Percentiles rank a stretch among this genome's conserved stretches.
phyloP scores from a whole-genome alignment of 495 filamentous ascomycete species.

The Talaromyces proteolyticus region DNA sequence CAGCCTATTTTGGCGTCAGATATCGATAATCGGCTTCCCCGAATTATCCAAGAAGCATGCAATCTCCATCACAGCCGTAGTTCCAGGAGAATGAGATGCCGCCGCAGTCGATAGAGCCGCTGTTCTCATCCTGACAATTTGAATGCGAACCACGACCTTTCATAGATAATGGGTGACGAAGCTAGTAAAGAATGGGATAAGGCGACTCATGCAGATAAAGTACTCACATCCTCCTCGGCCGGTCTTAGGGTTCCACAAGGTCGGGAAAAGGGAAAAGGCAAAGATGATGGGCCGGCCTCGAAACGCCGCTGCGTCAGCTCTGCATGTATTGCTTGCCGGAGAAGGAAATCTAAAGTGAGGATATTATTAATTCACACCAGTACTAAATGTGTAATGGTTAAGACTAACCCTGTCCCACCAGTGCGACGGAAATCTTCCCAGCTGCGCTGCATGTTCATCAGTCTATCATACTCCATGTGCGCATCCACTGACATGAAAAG shows the following conservation, averaged over 20 bases:
- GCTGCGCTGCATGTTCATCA: constrained; percentile 89
- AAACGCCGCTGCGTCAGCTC: constrained; percentile 92
- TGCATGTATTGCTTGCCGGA: constrained; percentile 88
- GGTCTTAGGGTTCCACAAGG: neutral
- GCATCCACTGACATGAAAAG: neutral
- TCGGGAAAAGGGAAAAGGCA: constrained; percentile 20
- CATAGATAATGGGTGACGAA: constrained; percentile 3
- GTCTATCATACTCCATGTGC: constrained; percentile 79
- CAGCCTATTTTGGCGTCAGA: too few species aligned
- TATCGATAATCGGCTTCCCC: too few species aligned
- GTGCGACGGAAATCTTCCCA: constrained; percentile 90
- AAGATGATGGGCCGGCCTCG: constrained; percentile 28
- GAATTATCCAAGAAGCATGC: too few species aligned
- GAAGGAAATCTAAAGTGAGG: constrained; percentile 74
- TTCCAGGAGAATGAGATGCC: too few species aligned
- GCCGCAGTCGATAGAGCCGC: too few species aligned
- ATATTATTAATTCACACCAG: neutral
- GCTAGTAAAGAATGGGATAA: constrained; percentile 9
- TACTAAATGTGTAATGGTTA: too few species aligned
- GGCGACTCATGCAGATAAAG: constrained; percentile 4
- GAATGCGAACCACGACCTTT: neutral
- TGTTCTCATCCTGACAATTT: too few species aligned
- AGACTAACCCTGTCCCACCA: too few species aligned
- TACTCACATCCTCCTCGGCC: too few species aligned
- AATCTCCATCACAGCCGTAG: too few species aligned